Evolutionary conservation across 129 eudicot species (phyloP).

Genomic region (Erigeron canadensis): DNA sequence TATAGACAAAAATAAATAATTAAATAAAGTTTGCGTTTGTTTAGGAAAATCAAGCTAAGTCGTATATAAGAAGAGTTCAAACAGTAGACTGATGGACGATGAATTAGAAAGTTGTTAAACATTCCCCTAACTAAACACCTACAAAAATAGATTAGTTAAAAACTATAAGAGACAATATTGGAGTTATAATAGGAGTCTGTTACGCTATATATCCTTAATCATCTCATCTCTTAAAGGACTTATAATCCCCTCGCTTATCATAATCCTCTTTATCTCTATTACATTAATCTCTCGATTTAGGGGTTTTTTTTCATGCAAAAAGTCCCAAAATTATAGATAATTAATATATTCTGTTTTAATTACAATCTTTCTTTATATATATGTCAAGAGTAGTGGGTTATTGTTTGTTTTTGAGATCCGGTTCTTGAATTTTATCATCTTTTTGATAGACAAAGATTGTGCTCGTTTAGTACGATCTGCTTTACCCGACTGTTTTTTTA

Average conservation of each 20-base stretch:
- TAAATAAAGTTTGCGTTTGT: too few species aligned
- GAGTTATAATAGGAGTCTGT: constrained; percentile 38
- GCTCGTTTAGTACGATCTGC: constrained; percentile 22
- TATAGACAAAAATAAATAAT: too few species aligned
- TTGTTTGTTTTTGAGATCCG: constrained; percentile 22
- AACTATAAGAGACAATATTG: constrained; percentile 17
- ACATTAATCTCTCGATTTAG: constrained; percentile 5
- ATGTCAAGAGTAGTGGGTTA: constrained; percentile 16
- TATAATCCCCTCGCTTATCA: constrained; percentile 25
- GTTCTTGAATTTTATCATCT: neutral
- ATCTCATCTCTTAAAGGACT: constrained; percentile 2
- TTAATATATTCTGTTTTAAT: neutral
- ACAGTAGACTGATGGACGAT: constrained; percentile 17
- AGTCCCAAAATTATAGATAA: neutral
- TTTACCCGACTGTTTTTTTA: constrained; percentile 22
- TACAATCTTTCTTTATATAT: constrained; percentile 7
- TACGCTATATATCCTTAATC: constrained; percentile 33
- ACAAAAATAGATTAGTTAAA: constrained; percentile 16
- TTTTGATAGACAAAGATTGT: constrained; percentile 23
- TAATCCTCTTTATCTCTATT: neutral
- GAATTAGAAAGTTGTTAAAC: neutral
- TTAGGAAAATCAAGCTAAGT: neutral
- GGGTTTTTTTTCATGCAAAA: constrained; percentile 23
- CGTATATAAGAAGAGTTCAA: constrained; percentile 27
- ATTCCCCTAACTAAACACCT: constrained; percentile 12